phyloP scores from a whole-genome alignment of 441 rosid species.

The Populus trichocarpa region DNA sequence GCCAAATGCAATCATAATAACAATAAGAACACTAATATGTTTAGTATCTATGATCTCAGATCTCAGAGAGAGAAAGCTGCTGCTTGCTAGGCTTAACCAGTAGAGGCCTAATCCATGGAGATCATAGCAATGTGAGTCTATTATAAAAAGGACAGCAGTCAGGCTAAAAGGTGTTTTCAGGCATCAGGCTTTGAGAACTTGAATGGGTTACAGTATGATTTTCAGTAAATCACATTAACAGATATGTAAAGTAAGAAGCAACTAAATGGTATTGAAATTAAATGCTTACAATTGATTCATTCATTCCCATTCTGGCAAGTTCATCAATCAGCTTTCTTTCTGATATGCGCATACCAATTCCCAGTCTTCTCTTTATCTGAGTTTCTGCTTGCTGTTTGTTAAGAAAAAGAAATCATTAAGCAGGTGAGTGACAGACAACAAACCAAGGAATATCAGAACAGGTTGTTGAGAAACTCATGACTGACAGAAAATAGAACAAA shows the following conservation, averaged over 20 bases:
- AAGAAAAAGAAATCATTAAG: background rate
- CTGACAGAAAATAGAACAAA: background rate
- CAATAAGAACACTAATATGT: background rate
- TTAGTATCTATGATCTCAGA: background rate
- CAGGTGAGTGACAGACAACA: background rate
- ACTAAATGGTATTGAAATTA: background rate
- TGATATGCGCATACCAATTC: conserved; percentile 84
- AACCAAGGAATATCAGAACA: background rate
- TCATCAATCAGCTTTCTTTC: conserved; percentile 91
- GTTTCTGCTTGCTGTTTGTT: conserved; percentile 84
- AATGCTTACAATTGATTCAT: conserved; percentile 75
- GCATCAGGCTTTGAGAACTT: background rate
- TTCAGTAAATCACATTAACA: background rate
- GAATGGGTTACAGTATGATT: background rate
- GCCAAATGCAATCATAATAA: conserved; percentile 8
- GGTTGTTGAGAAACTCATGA: background rate
- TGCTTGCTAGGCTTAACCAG: background rate
- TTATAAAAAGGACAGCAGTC: too few species aligned
- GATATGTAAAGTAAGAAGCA: background rate
- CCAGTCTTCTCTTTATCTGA: conserved; percentile 86
- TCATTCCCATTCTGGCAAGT: conserved; percentile 80
- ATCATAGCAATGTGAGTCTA: background rate
- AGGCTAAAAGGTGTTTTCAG: background rate
- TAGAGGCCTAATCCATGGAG: background rate
- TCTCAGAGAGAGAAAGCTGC: background rate